A percentile compares a stretch with the other conserved stretches of the same genome.
Conservation (phyloP, 2,329 filamentous ascomycete genomes). For the Tolypocladium sp. region DNA sequence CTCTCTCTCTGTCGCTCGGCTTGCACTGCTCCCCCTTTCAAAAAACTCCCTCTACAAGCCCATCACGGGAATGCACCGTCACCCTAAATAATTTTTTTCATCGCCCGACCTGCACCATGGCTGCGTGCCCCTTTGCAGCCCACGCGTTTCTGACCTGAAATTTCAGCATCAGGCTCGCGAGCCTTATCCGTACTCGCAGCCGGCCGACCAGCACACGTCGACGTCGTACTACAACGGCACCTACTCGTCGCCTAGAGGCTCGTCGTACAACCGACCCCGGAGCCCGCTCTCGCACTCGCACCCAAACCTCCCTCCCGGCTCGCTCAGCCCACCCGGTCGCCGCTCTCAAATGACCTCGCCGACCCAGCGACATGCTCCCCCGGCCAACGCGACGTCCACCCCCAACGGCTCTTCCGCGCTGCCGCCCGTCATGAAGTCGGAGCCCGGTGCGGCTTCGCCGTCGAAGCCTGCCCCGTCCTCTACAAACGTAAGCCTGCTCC, state of each 20-base stretch:
- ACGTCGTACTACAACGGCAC: slow-evolving; percentile 38
- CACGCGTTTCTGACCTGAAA: slow-evolving; percentile 4
- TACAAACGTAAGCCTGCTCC: slow-evolving; percentile 18
- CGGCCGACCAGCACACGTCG: slow-evolving; percentile 31
- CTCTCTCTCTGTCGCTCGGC: neutral
- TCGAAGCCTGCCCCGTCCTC: slow-evolving; percentile 25
- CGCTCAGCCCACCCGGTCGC: slow-evolving; percentile 33
- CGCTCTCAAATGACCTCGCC: slow-evolving; percentile 38
- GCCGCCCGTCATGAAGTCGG: slow-evolving; percentile 26
- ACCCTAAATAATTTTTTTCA: neutral
- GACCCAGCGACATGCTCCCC: slow-evolving; percentile 22
- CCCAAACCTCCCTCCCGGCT: slow-evolving; percentile 31
- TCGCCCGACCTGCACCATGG: neutral
- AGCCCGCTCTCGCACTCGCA: slow-evolving; percentile 44
- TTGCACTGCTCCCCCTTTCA: neutral
- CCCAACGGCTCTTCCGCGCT: slow-evolving; percentile 30
- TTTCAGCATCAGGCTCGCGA: slow-evolving; percentile 35
- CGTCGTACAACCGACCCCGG: slow-evolving; percentile 33
- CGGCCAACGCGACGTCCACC: slow-evolving; percentile 23
- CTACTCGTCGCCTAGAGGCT: slow-evolving; percentile 38
- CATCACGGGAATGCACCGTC: neutral
- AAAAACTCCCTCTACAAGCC: neutral
- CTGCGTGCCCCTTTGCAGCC: neutral
- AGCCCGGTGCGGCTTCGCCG: slow-evolving; percentile 30
- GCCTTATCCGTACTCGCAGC: slow-evolving; percentile 36